phyloP scores from a whole-genome alignment of 2,329 filamentous ascomycete genomes.

The Chrysosporium keratinophilum region DNA sequence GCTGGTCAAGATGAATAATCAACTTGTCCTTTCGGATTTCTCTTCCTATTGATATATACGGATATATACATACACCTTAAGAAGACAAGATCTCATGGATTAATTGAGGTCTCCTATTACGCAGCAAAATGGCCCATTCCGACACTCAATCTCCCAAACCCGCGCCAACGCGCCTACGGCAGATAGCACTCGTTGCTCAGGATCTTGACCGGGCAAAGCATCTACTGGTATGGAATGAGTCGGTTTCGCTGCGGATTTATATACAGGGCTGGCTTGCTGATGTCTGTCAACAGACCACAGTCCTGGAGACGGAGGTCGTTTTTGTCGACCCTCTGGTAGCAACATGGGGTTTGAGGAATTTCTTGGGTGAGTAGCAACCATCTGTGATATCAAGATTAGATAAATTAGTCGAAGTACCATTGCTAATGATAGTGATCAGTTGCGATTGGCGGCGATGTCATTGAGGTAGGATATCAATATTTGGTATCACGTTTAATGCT shows the following conservation, averaged over 20 bases:
- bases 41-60: too few species aligned
- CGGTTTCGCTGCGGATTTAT: neutral
- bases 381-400: neutral
- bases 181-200: constrained; percentile 21
- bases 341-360: constrained; percentile 35
- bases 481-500: neutral
- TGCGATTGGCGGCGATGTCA: constrained; percentile 13
- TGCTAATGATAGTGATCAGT: constrained; percentile 3
- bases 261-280: neutral
- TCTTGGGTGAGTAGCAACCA: constrained; percentile 24
- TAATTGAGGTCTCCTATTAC: too few species aligned
- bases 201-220: constrained; percentile 19
- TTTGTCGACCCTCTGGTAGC: constrained; percentile 31
- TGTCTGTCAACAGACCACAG: constrained; percentile 17
- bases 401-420: neutral
- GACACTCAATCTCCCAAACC: neutral
- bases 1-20: neutral
- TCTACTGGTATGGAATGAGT: constrained; percentile 14
- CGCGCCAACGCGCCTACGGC: constrained; percentile 20
- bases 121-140: neutral
- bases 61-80: too few species aligned
- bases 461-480: constrained; percentile 4
- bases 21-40: too few species aligned
- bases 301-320: constrained; percentile 34
- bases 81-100: too few species aligned